A percentile compares a stretch with the other conserved stretches of the same genome.
These are phyloP conservation scores for Fraxinus floribunda DNA, from an alignment of 305 asterid genomes.

Conservation along the genomic window DNA sequence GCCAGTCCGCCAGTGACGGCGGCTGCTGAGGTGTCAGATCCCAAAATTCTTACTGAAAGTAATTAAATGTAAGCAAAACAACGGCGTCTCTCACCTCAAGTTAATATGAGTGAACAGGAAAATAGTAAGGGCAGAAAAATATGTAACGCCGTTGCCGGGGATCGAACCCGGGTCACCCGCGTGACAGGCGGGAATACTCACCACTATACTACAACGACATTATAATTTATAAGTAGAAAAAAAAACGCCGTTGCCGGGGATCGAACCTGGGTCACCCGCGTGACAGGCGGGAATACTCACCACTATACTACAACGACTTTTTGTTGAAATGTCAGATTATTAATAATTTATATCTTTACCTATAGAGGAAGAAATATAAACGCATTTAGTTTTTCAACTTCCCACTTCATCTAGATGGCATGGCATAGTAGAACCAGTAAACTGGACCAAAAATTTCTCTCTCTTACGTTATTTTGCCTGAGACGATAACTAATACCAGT, in stretches of 20 bases:
- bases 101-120: neutral
- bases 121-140: neutral
- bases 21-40: neutral
- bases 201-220: constrained; percentile 59
- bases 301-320: too few relatives aligned
- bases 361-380: neutral
- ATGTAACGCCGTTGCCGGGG: constrained; percentile 52
- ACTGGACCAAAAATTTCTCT: too few relatives aligned
- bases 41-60: neutral
- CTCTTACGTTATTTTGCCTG: too few relatives aligned
- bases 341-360: neutral
- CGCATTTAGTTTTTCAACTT: too few relatives aligned
- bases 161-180: constrained; percentile 57
- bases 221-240: too few relatives aligned
- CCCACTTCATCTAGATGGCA: too few relatives aligned
- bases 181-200: constrained; percentile 55
- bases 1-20: neutral
- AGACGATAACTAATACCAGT: neutral
- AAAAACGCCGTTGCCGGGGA: constrained; percentile 56
- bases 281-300: constrained; percentile 67
- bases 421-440: too few relatives aligned
- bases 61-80: neutral
- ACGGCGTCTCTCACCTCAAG: neutral
- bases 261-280: constrained; percentile 56
- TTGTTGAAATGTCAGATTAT: too few relatives aligned